Percentiles rank a stretch among this genome's conserved stretches.
Evolutionary conservation across 179 eudicot genomes (phyloP).

Genomic region (Pouteria campechiana): DNA sequence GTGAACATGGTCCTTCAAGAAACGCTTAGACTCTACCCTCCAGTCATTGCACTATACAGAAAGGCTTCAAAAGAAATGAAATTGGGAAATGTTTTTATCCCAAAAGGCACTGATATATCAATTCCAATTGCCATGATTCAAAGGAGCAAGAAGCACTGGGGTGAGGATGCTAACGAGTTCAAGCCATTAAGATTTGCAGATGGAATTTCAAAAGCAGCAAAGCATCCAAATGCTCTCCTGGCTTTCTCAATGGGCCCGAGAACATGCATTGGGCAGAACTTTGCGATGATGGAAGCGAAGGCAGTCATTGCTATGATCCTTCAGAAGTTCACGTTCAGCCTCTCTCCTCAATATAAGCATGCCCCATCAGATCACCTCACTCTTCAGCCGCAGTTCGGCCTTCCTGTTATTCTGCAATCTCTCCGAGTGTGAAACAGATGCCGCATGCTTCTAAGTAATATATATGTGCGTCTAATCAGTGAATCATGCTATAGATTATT

Average conservation of each 20-base stretch:
- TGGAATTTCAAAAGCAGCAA: conserved; percentile 31
- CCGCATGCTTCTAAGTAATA: too few species aligned
- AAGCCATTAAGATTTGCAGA: conserved; percentile 41
- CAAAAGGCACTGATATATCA: too few species aligned
- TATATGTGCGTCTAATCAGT: too few species aligned
- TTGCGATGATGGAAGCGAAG: conserved; percentile 35
- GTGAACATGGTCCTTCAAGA: conserved; percentile 14
- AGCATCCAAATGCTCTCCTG: conserved; percentile 17
- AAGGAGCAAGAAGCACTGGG: too few species aligned
- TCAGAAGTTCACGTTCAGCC: conserved; percentile 5
- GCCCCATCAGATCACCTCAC: conserved; percentile 1
- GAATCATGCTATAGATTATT: too few species aligned
- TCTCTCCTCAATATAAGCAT: conserved; percentile 6
- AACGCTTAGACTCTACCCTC: conserved; percentile 9
- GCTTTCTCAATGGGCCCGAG: conserved; percentile 49
- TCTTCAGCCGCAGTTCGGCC: conserved; percentile 10
- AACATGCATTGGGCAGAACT: conserved; percentile 39
- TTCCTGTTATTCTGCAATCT: conserved; percentile 3
- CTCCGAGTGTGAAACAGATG: too few species aligned
- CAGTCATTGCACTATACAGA: conserved; percentile 1
- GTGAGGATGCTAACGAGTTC: conserved; percentile 40
- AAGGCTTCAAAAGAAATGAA: conserved; percentile 1
- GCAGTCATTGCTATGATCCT: conserved; percentile 25
- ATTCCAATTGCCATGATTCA: too few species aligned
- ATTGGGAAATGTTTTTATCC: conserved; percentile 7